A percentile compares a stretch with the other conserved stretches of the same genome.
Conservation (phyloP, 768 basidiomycete genomes). For the Cyclocybe aegerita region DNA sequence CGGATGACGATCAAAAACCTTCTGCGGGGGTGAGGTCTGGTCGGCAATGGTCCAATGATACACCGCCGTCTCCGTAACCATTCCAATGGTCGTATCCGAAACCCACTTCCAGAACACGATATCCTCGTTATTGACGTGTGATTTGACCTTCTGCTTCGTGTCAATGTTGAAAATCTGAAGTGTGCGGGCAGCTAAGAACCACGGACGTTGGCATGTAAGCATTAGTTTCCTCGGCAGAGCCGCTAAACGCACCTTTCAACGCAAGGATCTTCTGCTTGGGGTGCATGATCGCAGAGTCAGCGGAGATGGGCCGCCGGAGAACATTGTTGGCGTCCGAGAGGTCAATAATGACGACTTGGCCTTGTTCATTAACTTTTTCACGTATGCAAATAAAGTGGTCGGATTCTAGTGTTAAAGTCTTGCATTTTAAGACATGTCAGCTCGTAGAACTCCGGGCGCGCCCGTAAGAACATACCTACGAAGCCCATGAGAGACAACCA, state of each 20-base stretch:
- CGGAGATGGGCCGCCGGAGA: constrained; percentile 90
- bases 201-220: constrained; percentile 7
- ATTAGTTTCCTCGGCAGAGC: not conserved
- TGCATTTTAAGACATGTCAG: constrained; percentile 5
- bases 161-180: constrained; percentile 98
- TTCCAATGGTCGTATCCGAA: constrained; percentile 84
- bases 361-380: constrained; percentile 91
- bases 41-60: constrained; percentile 87
- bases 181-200: constrained; percentile 75
- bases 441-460: not conserved
- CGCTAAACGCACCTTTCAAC: constrained; percentile 70
- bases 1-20: constrained; percentile 95
- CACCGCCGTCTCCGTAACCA: constrained; percentile 93
- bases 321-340: constrained; percentile 97
- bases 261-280: constrained; percentile 96
- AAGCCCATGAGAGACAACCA: constrained; percentile 12
- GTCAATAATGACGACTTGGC: constrained; percentile 99
- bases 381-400: constrained; percentile 98
- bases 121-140: constrained; percentile 91
- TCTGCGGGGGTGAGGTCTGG: constrained; percentile 76
- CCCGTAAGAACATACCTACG: constrained; percentile 28
- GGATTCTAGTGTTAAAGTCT: constrained; percentile 94
- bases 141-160: constrained; percentile 96
- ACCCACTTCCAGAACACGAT: constrained; percentile 99
- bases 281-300: constrained; percentile 99